These are phyloP conservation scores for Eimeria brunetti DNA, from an alignment of 169 alveolate genomes.

Conservation along the genomic window DNA sequence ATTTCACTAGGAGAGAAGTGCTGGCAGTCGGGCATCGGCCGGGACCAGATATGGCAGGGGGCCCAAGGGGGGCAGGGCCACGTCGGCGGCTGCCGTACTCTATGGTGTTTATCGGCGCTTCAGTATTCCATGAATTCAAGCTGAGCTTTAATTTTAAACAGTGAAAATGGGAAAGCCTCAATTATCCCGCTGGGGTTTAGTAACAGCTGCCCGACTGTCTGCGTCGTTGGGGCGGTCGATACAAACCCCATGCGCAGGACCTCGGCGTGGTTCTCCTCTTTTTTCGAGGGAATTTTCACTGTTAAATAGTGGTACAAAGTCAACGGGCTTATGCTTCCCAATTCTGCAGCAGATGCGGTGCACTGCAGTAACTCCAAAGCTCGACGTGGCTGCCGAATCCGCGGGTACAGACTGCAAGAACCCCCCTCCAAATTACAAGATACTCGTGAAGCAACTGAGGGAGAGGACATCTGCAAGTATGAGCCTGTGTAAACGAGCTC, in stretches of 20 bases:
- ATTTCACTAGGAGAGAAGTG: neutral
- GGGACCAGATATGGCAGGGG: neutral
- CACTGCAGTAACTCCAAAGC: neutral
- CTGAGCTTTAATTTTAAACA: neutral
- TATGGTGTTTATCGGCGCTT: neutral
- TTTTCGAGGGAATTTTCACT: neutral
- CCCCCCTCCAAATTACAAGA: neutral
- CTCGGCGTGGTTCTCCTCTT: neutral
- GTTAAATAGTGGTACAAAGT: neutral
- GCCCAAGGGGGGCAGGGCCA: neutral
- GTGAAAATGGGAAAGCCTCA: neutral
- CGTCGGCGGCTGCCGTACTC: neutral
- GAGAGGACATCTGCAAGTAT: conserved; percentile 21
- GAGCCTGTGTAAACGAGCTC: conserved; percentile 39
- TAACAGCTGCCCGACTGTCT: neutral
- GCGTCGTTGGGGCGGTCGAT: conserved; percentile 26
- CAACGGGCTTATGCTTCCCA: neutral
- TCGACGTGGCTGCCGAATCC: neutral
- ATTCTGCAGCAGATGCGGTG: neutral
- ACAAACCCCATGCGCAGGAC: neutral
- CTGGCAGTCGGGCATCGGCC: neutral
- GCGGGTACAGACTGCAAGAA: neutral
- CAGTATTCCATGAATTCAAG: neutral
- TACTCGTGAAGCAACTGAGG: conserved; percentile 29
- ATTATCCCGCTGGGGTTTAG: neutral